phyloP scores from a whole-genome alignment of 2,329 filamentous ascomycete species.

The Aaosphaeria pasadenensis region DNA sequence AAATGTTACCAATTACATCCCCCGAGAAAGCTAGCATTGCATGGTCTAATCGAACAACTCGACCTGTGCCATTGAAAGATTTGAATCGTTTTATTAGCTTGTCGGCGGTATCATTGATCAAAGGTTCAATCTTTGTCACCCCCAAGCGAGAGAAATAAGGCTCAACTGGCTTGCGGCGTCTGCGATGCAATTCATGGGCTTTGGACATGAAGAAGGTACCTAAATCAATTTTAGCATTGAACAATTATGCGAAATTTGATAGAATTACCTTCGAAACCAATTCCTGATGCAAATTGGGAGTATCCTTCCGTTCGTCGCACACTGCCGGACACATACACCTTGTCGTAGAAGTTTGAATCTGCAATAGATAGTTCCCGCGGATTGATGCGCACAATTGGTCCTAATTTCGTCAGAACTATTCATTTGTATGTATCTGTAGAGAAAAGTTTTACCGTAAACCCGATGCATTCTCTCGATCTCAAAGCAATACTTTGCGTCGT shows the following conservation, averaged over 20 bases:
- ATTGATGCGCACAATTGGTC: conserved; percentile 27
- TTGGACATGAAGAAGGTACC: conserved; percentile 6
- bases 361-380: conserved; percentile 21
- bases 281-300: conserved; percentile 9
- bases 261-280: conserved; percentile 18
- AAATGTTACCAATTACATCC: conserved; percentile 22
- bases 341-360: conserved; percentile 19
- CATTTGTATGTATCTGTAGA: background rate
- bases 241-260: background rate
- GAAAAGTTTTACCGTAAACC: conserved; percentile 17
- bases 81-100: conserved; percentile 10
- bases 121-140: conserved; percentile 13
- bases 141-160: conserved; percentile 25
- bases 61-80: conserved; percentile 1
- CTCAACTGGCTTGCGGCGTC: conserved; percentile 19
- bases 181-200: conserved; percentile 23
- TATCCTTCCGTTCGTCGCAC: conserved; percentile 15
- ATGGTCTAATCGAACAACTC: conserved; percentile 15
- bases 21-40: conserved; percentile 18
- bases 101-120: conserved; percentile 10
- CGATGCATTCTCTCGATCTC: conserved; percentile 28
- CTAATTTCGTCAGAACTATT: conserved; percentile 5
- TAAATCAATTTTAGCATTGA: background rate
- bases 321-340: conserved; percentile 19
- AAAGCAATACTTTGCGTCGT: conserved; percentile 21